Base-by-base conservation (phyloP, 164 flowering plant species). In the Magnolia officinalis region DNA sequence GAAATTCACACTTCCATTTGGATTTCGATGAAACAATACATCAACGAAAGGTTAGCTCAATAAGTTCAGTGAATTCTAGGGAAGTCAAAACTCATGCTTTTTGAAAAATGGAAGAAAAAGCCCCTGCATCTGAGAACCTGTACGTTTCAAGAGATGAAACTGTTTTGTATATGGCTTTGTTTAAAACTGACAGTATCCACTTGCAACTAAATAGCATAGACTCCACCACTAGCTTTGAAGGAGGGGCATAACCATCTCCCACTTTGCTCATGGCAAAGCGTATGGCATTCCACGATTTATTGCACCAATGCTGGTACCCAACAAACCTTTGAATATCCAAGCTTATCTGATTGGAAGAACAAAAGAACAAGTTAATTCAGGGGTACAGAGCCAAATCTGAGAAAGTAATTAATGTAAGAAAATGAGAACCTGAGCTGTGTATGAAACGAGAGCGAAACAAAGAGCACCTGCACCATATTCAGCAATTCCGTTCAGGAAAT, bases 391-490 rank as follows among this genome's bases (percentile, higher is more conserved):
- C n/a, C 31, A 1, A 72, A 21, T 50, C 8, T 29, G 21, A 70
- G 14, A 18, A 50, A 20, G 18, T 49, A 49, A 37, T 16, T 45
- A 24, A 21, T 16, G 23, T 14, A 72, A 0, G 61, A 71, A 72
- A 29, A 63, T 11, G 68, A 63, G 37, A 72, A 95, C 99, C 97
- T 93, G 98, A 81, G 97, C 95, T 19, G 99, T 96, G 78, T 96
- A 96, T 50, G 97, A 87, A 31, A 96, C 89, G 24, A 88, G 91
- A 37, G 91, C 87, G 78, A 88, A 88, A 18, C 98, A 93, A 19
- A 96, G 93, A 78, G 99, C 99, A 88, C 92, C 98, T 19, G 98
- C 91, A 76, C 99, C 99, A 87, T 97, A 88, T 85, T 96, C 94
- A 75, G 88, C 76, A 78, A 96, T 96, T 50, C 98, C 99, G 82